Evolutionary conservation across 2,329 filamentous ascomycete species (phyloP), one percentile per base, ranked within the genome.

Genomic region (Periconia macrospinosa): DNA sequence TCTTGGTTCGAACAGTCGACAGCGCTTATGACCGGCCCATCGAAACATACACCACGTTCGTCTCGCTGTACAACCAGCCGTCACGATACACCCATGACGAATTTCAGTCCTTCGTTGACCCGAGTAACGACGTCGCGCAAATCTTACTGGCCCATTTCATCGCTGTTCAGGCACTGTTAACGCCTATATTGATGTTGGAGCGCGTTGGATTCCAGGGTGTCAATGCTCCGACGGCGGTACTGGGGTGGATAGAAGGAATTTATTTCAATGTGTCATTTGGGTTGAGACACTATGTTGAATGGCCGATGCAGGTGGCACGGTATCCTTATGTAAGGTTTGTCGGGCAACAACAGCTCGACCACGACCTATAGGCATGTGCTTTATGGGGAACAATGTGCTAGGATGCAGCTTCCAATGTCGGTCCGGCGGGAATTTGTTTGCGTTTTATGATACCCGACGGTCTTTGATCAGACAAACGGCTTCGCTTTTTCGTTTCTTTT

Each of bases 101-200:
- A 17, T 80, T 81, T 54, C 69, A 73, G 41, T 64, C 67, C 1
- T 79, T 81, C 61, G 70, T 80, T 53, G 68, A 76, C 41, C 68
- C 75, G 0, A 61, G 65, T 40, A 80, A 81, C 49, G 62, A 62
- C 43, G 57, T 76, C 3, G 70, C 76, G 1, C 76, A 76, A 27
- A 73, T 80, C 3, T 62, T 81, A 6, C 69, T 81, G 6, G 69
- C 75, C 7, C 78, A 81, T 58, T 80, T 79, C 58, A 71, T 81
- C n/a, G 72, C 76, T 1, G 59, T 80, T 0, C 76, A 81, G 48
- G 67, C 77, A 1, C 65, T 80, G 6, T 69, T 81, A 52, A 70
- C 71, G 6, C 77, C 77, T 0, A 73, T 79, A 6, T 48, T 73
- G 33, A 66, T 67, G 7, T 61, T 71, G 1, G 69, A 72, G 44